These are phyloP conservation scores for Imleria badia DNA, from an alignment of 768 basidiomycete species.

Conservation along the genomic window DNA sequence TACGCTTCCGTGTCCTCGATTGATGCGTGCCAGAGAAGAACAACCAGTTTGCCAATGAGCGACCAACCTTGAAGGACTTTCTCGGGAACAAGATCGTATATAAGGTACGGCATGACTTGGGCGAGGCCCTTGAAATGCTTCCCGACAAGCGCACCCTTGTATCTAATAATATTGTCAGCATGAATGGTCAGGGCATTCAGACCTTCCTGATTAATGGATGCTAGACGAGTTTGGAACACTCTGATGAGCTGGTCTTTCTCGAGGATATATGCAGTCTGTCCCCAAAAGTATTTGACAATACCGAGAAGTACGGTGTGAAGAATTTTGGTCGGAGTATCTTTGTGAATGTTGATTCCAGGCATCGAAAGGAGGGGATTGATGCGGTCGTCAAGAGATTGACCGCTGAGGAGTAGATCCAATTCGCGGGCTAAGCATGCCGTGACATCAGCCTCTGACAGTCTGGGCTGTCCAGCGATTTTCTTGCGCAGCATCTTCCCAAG, in stretches of 20 bases:
- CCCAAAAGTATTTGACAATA: conserved; percentile 37
- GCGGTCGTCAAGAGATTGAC: background rate
- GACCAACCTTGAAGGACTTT: conserved; percentile 29
- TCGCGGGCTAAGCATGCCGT: background rate
- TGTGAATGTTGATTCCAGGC: conserved; percentile 29
- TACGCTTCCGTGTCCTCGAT: conserved; percentile 40
- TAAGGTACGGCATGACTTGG: conserved; percentile 30
- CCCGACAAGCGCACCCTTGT: conserved; percentile 31
- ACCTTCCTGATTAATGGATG: conserved; percentile 24
- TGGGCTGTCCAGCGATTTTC: background rate
- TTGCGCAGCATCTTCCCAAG: conserved; percentile 25
- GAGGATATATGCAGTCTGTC: conserved; percentile 19
- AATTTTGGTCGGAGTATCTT: conserved; percentile 34
- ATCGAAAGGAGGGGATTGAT: conserved; percentile 18
- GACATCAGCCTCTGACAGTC: conserved; percentile 2
- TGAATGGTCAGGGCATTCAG: conserved; percentile 24
- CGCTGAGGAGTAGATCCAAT: conserved; percentile 1
- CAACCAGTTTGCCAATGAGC: conserved; percentile 34
- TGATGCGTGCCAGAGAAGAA: conserved; percentile 42
- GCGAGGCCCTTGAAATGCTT: conserved; percentile 33
- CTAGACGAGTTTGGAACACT: conserved; percentile 24
- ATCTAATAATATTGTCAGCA: conserved; percentile 34
- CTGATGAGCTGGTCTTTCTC: conserved; percentile 19
- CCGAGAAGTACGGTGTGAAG: conserved; percentile 37
- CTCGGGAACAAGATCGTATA: conserved; percentile 32